Percentiles rank a stretch among this genome's conserved stretches.
phyloP scores from a whole-genome alignment of 2,329 filamentous ascomycete species.

The Metarhizium rileyi region DNA sequence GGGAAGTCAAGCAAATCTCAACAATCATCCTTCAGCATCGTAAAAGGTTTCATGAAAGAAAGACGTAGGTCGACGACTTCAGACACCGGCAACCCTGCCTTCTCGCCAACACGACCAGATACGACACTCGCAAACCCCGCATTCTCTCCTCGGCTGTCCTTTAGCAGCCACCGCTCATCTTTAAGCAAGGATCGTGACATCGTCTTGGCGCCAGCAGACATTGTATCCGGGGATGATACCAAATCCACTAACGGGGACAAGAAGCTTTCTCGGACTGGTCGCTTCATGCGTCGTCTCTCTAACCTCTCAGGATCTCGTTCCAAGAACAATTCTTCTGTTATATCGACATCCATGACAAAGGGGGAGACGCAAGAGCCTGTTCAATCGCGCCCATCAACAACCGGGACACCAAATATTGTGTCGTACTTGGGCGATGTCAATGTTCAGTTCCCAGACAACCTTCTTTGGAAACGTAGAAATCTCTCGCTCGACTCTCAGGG shows the following conservation, averaged over 20 bases:
- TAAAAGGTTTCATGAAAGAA: conserved; percentile 53
- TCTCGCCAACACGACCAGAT: conserved; percentile 38
- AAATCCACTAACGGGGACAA: conserved; percentile 32
- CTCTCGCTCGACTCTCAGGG: conserved; percentile 78
- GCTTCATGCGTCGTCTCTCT: conserved; percentile 50
- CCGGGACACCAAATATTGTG: conserved; percentile 34
- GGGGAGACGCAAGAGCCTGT: conserved; percentile 27
- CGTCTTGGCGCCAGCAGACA: conserved; percentile 32
- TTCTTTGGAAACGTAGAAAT: conserved; percentile 91
- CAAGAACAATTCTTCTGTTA: conserved; percentile 33
- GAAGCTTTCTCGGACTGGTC: conserved; percentile 41
- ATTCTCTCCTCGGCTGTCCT: conserved; percentile 53
- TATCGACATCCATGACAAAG: conserved; percentile 42
- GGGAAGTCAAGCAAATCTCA: conserved; percentile 31
- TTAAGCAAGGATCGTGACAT: conserved; percentile 32
- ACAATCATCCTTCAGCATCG: conserved; percentile 49
- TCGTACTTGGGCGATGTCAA: conserved; percentile 83
- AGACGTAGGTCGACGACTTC: conserved; percentile 42
- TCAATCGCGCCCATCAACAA: conserved; percentile 18
- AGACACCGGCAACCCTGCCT: conserved; percentile 20
- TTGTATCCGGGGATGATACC: conserved; percentile 37
- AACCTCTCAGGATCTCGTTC: conserved; percentile 37
- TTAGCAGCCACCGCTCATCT: conserved; percentile 49
- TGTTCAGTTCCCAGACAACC: conserved; percentile 90
- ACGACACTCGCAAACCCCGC: conserved; percentile 32